These are phyloP conservation scores for Smittium culicis DNA, from an alignment of 371 early-diverging fungal species.

Conservation along the genomic window DNA sequence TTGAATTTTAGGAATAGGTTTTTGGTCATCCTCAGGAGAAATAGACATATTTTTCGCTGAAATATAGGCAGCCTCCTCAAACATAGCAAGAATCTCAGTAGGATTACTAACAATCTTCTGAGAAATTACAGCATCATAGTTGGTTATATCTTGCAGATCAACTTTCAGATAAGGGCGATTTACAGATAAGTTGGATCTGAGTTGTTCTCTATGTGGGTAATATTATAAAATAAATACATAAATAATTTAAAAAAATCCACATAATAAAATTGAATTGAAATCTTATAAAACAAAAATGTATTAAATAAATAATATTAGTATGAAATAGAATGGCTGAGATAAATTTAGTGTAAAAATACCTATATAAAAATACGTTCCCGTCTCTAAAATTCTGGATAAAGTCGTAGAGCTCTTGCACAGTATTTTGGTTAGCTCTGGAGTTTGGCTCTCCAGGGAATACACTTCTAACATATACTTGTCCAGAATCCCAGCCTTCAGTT, in stretches of 20 bases:
- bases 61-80: slow-evolving; percentile 69
- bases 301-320: neutral
- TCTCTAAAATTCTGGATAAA: slow-evolving; percentile 65
- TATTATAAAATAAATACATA: slow-evolving; percentile 4
- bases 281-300: no score
- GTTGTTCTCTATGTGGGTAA: slow-evolving; percentile 58
- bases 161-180: slow-evolving; percentile 68
- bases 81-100: slow-evolving; percentile 68
- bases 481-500: slow-evolving; percentile 67
- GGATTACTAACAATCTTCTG: slow-evolving; percentile 62
- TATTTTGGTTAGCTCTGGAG: slow-evolving; percentile 37
- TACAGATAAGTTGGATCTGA: slow-evolving; percentile 62
- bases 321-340: neutral
- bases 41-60: slow-evolving; percentile 50
- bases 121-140: slow-evolving; percentile 66
- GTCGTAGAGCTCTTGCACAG: slow-evolving; percentile 44
- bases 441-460: slow-evolving; percentile 46
- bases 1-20: slow-evolving; percentile 64
- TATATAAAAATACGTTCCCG: slow-evolving; percentile 58
- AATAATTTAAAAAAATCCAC: neutral
- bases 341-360: slow-evolving; percentile 32
- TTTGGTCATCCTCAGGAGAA: slow-evolving; percentile 34
- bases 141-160: slow-evolving; percentile 66
- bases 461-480: slow-evolving; percentile 51
- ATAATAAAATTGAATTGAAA: no score